These are phyloP conservation scores for Filosporella fistucella DNA, from an alignment of 495 filamentous ascomycete genomes.

Conservation along the genomic window DNA sequence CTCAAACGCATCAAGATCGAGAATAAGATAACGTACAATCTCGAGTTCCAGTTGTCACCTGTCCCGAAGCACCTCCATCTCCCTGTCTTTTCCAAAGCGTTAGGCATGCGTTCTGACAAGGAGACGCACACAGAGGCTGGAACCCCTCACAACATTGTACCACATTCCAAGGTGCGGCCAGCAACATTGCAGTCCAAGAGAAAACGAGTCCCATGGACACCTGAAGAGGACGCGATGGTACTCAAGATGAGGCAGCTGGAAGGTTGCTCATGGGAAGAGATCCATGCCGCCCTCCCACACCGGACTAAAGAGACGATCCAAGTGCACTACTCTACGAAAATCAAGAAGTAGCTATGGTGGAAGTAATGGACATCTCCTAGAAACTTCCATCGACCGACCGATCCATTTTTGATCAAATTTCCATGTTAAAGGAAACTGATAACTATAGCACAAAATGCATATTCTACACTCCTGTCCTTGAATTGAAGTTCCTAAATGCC, in stretches of 20 bases:
- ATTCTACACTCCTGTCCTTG: too few relatives aligned
- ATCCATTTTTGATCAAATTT: too few relatives aligned
- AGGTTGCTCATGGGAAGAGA: constrained; percentile 11
- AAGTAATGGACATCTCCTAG: not conserved
- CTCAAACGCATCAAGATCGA: constrained; percentile 18
- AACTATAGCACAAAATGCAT: too few relatives aligned
- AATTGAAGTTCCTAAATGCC: too few relatives aligned
- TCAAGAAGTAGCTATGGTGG: constrained; percentile 9
- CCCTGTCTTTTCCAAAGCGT: constrained; percentile 7
- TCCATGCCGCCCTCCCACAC: constrained; percentile 9
- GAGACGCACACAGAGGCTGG: constrained; percentile 8
- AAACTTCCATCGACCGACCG: not conserved
- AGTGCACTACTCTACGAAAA: constrained; percentile 13
- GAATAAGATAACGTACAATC: constrained; percentile 16
- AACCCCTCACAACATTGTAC: constrained; percentile 3
- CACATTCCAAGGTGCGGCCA: constrained; percentile 11
- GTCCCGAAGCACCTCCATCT: constrained; percentile 15
- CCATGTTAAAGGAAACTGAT: too few relatives aligned
- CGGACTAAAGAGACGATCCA: constrained; percentile 9
- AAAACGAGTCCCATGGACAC: constrained; percentile 12
- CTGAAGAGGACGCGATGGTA: constrained; percentile 11
- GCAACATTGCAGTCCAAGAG: constrained; percentile 9
- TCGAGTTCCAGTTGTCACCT: constrained; percentile 17
- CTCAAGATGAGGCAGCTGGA: constrained; percentile 9
- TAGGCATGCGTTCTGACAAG: constrained; percentile 5